phyloP scores from a whole-genome alignment of 2,329 filamentous ascomycete genomes.

The Diaporthe amygdali region DNA sequence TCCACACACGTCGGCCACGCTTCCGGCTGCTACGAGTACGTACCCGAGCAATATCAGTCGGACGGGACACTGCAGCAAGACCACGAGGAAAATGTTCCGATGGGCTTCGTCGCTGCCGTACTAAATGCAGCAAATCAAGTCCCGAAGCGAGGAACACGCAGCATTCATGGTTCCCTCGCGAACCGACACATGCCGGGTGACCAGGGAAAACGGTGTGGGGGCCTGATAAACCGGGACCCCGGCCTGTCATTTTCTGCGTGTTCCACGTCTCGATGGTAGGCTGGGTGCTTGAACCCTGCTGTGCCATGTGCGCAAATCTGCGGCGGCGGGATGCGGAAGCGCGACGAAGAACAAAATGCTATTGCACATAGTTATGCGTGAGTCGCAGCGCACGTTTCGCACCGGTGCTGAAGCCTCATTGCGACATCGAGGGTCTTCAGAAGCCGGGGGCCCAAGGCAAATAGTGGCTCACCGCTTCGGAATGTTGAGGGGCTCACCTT shows the following conservation, averaged over 20 bases:
- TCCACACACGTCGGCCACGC: not conserved
- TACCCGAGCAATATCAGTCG: constrained; percentile 1
- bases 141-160: not conserved
- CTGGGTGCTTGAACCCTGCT: constrained; percentile 22
- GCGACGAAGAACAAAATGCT: not conserved
- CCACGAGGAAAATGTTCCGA: constrained; percentile 4
- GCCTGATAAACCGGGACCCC: constrained; percentile 21
- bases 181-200: constrained; percentile 1
- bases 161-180: constrained; percentile 12
- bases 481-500: not conserved
- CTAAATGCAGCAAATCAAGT: not conserved
- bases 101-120: not conserved
- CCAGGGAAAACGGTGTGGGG: constrained; percentile 8
- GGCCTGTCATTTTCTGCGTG: constrained; percentile 28
- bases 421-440: constrained; percentile 16
- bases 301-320: constrained; percentile 27
- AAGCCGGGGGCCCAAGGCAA: not conserved
- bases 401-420: constrained; percentile 12
- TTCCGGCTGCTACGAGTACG: constrained; percentile 1
- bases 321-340: constrained; percentile 13
- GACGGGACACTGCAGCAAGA: constrained; percentile 11
- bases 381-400: constrained; percentile 12
- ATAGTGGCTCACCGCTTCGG: constrained; percentile 10
- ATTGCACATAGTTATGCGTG: constrained; percentile 4
- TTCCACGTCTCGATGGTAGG: constrained; percentile 21